Evolutionary conservation across 345 rosid species (phyloP).

Genomic region (Syzygium aqueum): DNA sequence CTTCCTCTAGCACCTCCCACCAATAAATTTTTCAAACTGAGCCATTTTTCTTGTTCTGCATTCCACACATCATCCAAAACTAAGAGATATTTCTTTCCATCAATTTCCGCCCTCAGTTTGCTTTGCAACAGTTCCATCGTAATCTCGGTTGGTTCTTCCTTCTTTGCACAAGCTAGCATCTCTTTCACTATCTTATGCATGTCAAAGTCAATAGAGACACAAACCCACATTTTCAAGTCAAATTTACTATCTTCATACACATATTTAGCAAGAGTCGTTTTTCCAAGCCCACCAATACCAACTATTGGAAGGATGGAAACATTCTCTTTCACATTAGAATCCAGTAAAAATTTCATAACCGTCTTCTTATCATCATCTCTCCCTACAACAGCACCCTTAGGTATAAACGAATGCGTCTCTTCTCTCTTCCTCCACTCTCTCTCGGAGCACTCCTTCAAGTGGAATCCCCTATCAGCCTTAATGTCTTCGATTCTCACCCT

Average conservation of each 20-base stretch:
- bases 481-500: not conserved
- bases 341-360: no score
- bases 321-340: fast-evolving
- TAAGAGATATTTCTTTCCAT: not conserved
- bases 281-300: not conserved
- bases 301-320: not conserved
- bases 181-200: not conserved
- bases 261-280: not conserved
- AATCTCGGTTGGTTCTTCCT: not conserved
- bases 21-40: not conserved
- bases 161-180: not conserved
- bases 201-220: not conserved
- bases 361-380: not conserved
- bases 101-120: not conserved
- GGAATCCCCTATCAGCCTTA: fast-evolving
- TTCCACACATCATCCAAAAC: not conserved
- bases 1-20: not conserved
- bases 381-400: not conserved
- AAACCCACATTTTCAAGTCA: not conserved
- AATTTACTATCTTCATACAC: not conserved
- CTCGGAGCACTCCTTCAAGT: not conserved
- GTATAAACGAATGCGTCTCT: not conserved
- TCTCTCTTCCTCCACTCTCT: not conserved
- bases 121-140: not conserved
- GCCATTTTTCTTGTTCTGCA: not conserved